phyloP scores from a whole-genome alignment of 345 rosid genomes.

The Hevea brasiliensis region DNA sequence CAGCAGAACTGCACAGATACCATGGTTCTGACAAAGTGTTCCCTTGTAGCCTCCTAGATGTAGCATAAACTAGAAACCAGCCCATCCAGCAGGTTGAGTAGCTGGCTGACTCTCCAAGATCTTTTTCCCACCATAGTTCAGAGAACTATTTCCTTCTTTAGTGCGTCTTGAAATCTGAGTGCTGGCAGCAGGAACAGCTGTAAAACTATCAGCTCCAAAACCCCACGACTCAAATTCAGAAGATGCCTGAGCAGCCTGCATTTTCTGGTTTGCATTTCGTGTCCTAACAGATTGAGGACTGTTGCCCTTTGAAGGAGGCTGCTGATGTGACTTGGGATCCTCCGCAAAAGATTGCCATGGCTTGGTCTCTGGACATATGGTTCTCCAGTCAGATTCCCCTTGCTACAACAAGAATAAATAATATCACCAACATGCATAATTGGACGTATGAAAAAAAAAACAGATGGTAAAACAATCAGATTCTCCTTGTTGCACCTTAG shows the following conservation, averaged over 20 bases:
- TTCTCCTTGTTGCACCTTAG: constrained; percentile 33
- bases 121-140: constrained; percentile 43
- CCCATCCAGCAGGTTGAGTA: constrained; percentile 94
- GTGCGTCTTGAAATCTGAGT: constrained; percentile 27
- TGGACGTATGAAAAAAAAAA: neutral
- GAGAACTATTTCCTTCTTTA: constrained; percentile 53
- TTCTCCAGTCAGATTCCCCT: constrained; percentile 50
- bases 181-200: constrained; percentile 47
- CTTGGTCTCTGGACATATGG: constrained; percentile 45
- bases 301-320: constrained; percentile 40
- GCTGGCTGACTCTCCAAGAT: constrained; percentile 47
- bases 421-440: neutral
- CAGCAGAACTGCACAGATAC: neutral
- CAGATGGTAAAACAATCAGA: constrained; percentile 2
- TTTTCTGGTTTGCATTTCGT: constrained; percentile 42
- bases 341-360: constrained; percentile 83
- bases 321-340: constrained; percentile 46
- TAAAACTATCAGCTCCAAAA: constrained; percentile 24
- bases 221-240: constrained; percentile 23
- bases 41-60: neutral
- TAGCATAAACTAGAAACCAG: constrained; percentile 67
- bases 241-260: constrained; percentile 50
- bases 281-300: constrained; percentile 53
- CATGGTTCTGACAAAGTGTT: neutral
- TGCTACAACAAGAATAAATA: constrained; percentile 33